These are phyloP conservation scores for Anacardium occidentale DNA, from an alignment of 345 rosid genomes.

Conservation along the genomic window DNA sequence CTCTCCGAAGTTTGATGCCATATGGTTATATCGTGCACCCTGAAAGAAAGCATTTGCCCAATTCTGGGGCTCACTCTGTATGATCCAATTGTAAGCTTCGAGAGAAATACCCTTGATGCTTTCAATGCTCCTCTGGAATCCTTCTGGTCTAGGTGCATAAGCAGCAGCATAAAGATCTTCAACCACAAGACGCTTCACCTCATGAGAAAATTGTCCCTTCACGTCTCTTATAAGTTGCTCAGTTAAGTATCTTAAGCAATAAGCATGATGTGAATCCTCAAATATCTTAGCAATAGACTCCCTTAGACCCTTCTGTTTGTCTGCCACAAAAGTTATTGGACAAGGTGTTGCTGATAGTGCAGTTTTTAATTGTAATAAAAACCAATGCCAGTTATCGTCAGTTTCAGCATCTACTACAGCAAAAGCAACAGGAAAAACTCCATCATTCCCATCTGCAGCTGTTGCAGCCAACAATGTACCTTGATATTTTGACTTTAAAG, in stretches of 20 bases:
- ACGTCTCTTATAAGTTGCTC: conserved; percentile 75
- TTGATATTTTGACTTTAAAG: conserved; percentile 85
- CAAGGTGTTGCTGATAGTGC: conserved; percentile 52
- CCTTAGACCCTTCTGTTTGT: conserved; percentile 66
- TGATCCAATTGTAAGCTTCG: conserved; percentile 83
- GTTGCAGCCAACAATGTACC: conserved; percentile 82
- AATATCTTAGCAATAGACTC: conserved; percentile 67
- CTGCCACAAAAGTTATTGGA: conserved; percentile 78
- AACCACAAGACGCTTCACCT: conserved; percentile 69
- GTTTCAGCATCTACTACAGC: conserved; percentile 79
- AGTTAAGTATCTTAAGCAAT: conserved; percentile 64
- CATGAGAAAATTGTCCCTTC: conserved; percentile 88
- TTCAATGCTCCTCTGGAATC: conserved; percentile 57
- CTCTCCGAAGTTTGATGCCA: conserved; percentile 80
- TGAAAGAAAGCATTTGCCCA: conserved; percentile 89
- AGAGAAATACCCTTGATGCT: conserved; percentile 72
- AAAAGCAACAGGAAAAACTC: conserved; percentile 80
- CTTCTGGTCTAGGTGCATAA: conserved; percentile 56
- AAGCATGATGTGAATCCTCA: conserved; percentile 59
- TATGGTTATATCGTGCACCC: conserved; percentile 80
- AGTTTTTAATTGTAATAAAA: conserved; percentile 70
- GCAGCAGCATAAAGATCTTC: conserved; percentile 82
- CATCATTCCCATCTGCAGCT: conserved; percentile 82
- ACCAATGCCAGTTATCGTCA: conserved; percentile 89
- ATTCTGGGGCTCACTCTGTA: conserved; percentile 73